Percentiles rank a stretch among this genome's conserved stretches.
Evolutionary conservation across 2,329 filamentous ascomycete species (phyloP).

Genomic region (Hypoxylon sp.): DNA sequence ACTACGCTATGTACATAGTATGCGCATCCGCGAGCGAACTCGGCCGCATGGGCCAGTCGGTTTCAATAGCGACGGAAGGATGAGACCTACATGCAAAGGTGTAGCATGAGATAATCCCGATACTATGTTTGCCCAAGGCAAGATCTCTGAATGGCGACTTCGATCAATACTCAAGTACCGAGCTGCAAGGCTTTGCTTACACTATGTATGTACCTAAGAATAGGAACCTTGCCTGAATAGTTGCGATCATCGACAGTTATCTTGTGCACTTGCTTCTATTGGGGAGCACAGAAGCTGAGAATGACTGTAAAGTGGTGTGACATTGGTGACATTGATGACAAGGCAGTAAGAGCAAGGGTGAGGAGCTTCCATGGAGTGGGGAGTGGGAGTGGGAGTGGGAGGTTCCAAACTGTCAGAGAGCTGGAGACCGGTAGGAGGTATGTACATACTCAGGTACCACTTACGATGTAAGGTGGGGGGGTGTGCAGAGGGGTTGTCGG

Average conservation of each 20-base stretch:
- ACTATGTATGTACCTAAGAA: no score
- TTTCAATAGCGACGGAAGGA: conserved; percentile 7
- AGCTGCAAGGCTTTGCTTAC: not conserved
- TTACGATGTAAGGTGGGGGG: not conserved
- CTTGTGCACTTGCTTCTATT: conserved; percentile 24
- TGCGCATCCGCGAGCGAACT: conserved; percentile 15
- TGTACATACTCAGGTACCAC: not conserved
- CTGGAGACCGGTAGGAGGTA: not conserved
- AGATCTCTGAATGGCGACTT: not conserved
- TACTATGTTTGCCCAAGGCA: conserved; percentile 1
- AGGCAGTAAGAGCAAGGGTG: conserved; percentile 21
- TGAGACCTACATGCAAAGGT: not conserved
- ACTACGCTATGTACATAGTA: conserved; percentile 11
- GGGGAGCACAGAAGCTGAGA: conserved; percentile 12
- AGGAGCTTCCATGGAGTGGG: not conserved
- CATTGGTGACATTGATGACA: conserved; percentile 28
- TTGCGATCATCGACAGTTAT: conserved; percentile 7
- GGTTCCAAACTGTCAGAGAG: not conserved
- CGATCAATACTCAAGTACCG: not conserved
- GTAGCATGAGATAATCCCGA: not conserved
- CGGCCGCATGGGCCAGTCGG: conserved; percentile 11
- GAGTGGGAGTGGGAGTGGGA: not conserved
- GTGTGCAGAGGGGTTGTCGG: not conserved
- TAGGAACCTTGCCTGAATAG: not conserved
- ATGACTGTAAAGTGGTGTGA: conserved; percentile 35